Conservation (phyloP, 2,329 filamentous ascomycete species). For the Dryadomyces quercivorus region DNA sequence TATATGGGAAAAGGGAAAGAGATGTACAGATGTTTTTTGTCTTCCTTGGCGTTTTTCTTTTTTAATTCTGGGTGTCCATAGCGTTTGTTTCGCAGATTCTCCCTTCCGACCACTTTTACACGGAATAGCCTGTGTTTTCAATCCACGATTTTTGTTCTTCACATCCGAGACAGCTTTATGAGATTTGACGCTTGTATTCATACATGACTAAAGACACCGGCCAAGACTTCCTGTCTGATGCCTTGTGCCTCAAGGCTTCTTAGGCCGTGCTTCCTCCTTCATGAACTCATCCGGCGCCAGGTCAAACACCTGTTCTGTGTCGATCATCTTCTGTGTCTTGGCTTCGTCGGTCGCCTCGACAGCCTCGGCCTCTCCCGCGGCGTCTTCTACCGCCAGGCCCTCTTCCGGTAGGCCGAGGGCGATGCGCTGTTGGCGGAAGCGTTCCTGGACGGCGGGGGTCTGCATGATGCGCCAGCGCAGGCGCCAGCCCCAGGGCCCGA, state of each 20-base stretch:
- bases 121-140: too few species aligned
- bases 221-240: neutral
- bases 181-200: neutral
- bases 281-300: conserved; percentile 1
- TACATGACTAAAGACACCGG: neutral
- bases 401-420: conserved; percentile 50
- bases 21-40: neutral
- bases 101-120: too few species aligned
- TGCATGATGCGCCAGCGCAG: conserved; percentile 86
- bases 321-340: conserved; percentile 1
- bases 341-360: neutral
- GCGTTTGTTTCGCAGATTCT: too few species aligned
- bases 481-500: conserved; percentile 84
- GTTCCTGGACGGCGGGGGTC: conserved; percentile 49
- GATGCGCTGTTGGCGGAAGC: conserved; percentile 53
- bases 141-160: too few species aligned
- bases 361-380: conserved; percentile 18
- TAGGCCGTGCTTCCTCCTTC: neutral
- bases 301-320: neutral
- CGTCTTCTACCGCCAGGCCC: conserved; percentile 5
- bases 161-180: neutral
- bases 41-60: neutral
- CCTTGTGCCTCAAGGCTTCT: neutral
- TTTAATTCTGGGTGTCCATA: neutral
- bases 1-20: neutral